phyloP scores from a whole-genome alignment of 345 rosid species.

The Gynandropsis gynandra region DNA sequence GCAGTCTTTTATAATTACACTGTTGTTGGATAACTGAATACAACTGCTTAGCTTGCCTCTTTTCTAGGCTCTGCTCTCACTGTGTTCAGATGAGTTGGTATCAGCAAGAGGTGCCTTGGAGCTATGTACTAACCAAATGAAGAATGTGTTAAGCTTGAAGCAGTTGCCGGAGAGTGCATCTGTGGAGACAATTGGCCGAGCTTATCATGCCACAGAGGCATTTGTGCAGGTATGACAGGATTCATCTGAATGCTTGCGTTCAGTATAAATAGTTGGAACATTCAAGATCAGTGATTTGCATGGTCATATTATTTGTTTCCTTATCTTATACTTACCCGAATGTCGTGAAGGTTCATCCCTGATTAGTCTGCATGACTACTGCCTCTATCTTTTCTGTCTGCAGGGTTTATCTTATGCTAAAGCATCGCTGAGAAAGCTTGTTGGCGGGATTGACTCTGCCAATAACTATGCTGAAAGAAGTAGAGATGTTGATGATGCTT shows the following conservation, averaged over 20 bases:
- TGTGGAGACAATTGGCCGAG: slow-evolving; percentile 84
- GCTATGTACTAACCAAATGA: slow-evolving; percentile 80
- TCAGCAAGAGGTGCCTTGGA: slow-evolving; percentile 85
- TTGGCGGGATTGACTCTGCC: slow-evolving; percentile 50
- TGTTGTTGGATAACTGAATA: neutral
- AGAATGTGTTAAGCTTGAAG: slow-evolving; percentile 62
- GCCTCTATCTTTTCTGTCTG: slow-evolving; percentile 19
- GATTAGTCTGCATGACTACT: slow-evolving; percentile 6
- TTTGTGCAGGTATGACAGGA: slow-evolving; percentile 65
- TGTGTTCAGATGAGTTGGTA: slow-evolving; percentile 78
- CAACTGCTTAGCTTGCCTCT: slow-evolving; percentile 13
- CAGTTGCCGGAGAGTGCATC: slow-evolving; percentile 85
- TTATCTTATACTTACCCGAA: slow-evolving; percentile 1
- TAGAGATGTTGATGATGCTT: slow-evolving; percentile 77
- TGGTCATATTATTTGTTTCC: slow-evolving; percentile 2
- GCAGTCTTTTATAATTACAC: slow-evolving; percentile 11
- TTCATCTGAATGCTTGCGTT: slow-evolving; percentile 1
- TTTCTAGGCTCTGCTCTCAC: slow-evolving; percentile 78
- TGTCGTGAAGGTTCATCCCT: slow-evolving; percentile 5
- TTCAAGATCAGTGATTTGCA: slow-evolving; percentile 6
- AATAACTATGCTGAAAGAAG: slow-evolving; percentile 50
- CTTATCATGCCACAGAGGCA: slow-evolving; percentile 86
- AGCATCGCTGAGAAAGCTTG: slow-evolving; percentile 69
- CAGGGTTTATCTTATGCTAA: slow-evolving; percentile 87
- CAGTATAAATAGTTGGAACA: slow-evolving; percentile 2